phyloP scores from a whole-genome alignment of 345 rosid species.

The Lepidium aucheri region DNA sequence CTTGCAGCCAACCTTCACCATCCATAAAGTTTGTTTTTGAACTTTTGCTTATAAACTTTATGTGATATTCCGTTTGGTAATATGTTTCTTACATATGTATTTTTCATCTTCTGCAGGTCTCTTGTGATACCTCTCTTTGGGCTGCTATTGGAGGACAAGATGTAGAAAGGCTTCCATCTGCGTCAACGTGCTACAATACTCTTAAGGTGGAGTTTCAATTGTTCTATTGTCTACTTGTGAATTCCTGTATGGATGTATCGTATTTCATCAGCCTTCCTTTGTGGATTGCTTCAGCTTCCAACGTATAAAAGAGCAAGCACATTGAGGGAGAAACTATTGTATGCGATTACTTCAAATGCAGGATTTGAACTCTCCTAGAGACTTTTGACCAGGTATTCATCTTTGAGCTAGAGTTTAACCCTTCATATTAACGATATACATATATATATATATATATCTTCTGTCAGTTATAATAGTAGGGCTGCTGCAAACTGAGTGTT shows the following conservation, averaged over 20 bases:
- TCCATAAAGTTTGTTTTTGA: constrained; percentile 62
- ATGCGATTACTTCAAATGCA: constrained; percentile 88
- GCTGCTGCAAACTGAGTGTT: neutral
- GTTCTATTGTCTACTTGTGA: neutral
- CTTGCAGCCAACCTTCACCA: constrained; percentile 86
- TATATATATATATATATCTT: neutral
- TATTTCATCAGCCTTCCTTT: constrained; percentile 11
- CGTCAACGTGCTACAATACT: constrained; percentile 98
- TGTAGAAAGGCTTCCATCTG: constrained; percentile 95
- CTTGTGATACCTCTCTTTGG: constrained; percentile 88
- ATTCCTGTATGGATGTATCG: neutral
- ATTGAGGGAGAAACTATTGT: constrained; percentile 81
- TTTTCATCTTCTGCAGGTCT: constrained; percentile 42
- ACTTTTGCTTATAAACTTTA: neutral
- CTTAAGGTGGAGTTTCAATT: constrained; percentile 55
- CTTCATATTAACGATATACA: neutral
- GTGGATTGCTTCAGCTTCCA: constrained; percentile 70
- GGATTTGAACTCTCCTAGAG: constrained; percentile 94
- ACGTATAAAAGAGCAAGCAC: constrained; percentile 86
- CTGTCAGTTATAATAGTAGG: neutral
- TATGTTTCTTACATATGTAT: neutral
- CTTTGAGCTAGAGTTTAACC: constrained; percentile 20
- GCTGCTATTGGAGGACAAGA: constrained; percentile 93
- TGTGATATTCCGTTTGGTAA: neutral
- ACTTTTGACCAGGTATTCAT: constrained; percentile 15